These are phyloP conservation scores for Papiliotrema nemorosa DNA, from an alignment of 1,284 basidiomycete genomes.

Conservation along the genomic window DNA sequence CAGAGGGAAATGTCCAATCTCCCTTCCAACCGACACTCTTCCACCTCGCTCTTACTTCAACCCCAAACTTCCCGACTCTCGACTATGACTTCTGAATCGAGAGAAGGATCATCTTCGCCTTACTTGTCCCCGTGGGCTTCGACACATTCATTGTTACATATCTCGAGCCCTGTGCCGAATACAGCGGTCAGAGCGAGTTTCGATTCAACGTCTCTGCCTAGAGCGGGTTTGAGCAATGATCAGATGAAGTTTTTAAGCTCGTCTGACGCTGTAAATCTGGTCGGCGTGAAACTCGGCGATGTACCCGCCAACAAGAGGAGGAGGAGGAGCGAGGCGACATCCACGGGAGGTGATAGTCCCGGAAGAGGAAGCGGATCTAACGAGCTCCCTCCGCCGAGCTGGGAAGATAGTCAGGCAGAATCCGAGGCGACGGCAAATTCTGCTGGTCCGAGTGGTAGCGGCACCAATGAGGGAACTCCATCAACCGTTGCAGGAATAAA, in stretches of 20 bases:
- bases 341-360: not conserved
- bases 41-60: conserved; percentile 20
- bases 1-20: too few species aligned
- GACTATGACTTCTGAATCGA: conserved; percentile 3
- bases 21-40: conserved; percentile 1
- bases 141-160: conserved; percentile 18
- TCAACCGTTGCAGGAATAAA: conserved; percentile 2
- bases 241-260: conserved; percentile 30
- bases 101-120: conserved; percentile 1
- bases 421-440: conserved; percentile 3
- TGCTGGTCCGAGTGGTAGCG: conserved; percentile 5
- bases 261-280: conserved; percentile 21
- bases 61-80: conserved; percentile 18
- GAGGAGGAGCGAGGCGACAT: conserved; percentile 6
- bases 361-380: not conserved
- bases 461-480: conserved; percentile 9
- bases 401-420: conserved; percentile 17
- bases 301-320: conserved; percentile 16
- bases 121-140: conserved; percentile 28
- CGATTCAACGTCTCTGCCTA: conserved; percentile 17
- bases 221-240: conserved; percentile 23
- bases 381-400: conserved; percentile 9
- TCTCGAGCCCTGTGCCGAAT: conserved; percentile 27
- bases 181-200: conserved; percentile 29
- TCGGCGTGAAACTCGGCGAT: conserved; percentile 22